Evolutionary conservation across 495 filamentous ascomycete genomes (phyloP).

Genomic region (Talaromyces ruber): DNA sequence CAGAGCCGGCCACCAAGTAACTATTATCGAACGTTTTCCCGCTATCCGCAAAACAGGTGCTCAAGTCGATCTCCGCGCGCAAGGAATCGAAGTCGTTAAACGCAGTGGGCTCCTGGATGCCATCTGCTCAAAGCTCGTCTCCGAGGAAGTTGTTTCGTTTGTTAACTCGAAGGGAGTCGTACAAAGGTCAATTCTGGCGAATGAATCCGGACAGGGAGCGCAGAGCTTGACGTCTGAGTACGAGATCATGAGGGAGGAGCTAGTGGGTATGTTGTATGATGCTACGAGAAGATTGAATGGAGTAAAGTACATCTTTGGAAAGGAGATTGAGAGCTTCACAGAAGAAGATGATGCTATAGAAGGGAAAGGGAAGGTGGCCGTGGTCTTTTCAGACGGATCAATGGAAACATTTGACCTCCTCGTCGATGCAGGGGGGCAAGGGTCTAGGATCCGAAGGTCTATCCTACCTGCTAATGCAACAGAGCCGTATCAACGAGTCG

Average conservation of each 20-base stretch:
- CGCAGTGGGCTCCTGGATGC: slow-evolving; percentile 28
- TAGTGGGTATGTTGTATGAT: slow-evolving; percentile 25
- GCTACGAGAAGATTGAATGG: slow-evolving; percentile 7
- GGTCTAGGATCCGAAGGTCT: too few species aligned
- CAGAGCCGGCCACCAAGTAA: slow-evolving; percentile 20
- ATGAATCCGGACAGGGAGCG: slow-evolving; percentile 16
- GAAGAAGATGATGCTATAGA: too few species aligned
- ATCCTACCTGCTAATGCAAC: too few species aligned
- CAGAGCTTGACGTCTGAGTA: slow-evolving; percentile 31
- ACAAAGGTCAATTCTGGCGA: slow-evolving; percentile 20
- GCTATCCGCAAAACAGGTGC: slow-evolving; percentile 24
- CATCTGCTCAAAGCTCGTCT: slow-evolving; percentile 13
- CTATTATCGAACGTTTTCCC: slow-evolving; percentile 29
- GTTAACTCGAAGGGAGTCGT: slow-evolving; percentile 19
- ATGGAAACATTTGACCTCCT: too few species aligned
- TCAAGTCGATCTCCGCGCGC: slow-evolving; percentile 30
- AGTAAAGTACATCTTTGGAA: too few species aligned
- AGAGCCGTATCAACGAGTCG: too few species aligned
- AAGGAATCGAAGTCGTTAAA: slow-evolving; percentile 26
- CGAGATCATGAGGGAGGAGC: slow-evolving; percentile 40
- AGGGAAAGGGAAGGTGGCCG: too few species aligned
- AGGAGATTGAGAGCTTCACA: too few species aligned
- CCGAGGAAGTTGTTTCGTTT: slow-evolving; percentile 25
- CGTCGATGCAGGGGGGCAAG: too few species aligned
- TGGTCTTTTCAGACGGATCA: too few species aligned